A percentile compares a stretch with the other conserved stretches of the same genome.
Conservation (phyloP, 495 filamentous ascomycete species). For the Pseudevernia furfuracea region DNA sequence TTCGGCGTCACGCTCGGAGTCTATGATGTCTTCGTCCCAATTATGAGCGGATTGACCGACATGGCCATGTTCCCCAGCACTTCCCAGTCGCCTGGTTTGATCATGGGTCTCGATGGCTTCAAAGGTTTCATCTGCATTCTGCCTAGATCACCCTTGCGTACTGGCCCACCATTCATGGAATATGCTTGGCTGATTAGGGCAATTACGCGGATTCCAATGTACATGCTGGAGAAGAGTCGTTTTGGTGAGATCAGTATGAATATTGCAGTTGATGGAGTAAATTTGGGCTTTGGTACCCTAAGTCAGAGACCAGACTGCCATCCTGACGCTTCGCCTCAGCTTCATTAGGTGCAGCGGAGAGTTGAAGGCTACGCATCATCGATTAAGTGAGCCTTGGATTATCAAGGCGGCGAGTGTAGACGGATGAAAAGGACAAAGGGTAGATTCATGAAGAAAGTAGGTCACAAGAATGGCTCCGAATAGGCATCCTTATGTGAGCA, state of each 20-base stretch:
- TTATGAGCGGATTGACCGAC: constrained; percentile 2
- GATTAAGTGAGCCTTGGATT: not conserved
- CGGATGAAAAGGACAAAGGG: not conserved
- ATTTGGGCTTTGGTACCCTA: not conserved
- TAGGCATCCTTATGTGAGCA: not conserved
- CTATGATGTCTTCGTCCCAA: constrained; percentile 9
- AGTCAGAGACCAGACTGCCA: not conserved
- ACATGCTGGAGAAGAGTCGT: not conserved
- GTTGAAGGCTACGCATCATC: not conserved
- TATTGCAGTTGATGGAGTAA: not conserved
- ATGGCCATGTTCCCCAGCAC: not conserved
- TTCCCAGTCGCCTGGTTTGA: not conserved
- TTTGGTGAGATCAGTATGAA: not conserved
- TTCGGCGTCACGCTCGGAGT: not conserved
- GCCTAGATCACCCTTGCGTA: not conserved
- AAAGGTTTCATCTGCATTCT: not conserved
- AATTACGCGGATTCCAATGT: not conserved
- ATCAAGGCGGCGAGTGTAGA: not conserved
- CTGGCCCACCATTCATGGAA: not conserved
- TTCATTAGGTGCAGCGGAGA: not conserved
- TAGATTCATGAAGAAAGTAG: not conserved
- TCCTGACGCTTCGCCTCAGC: not conserved
- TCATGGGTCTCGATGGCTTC: not conserved
- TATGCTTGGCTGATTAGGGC: constrained; percentile 1
- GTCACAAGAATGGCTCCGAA: not conserved